Evolutionary conservation across 176 grass and related monocot species (phyloP).

Genomic region (Hsuehochloa calcarea): DNA sequence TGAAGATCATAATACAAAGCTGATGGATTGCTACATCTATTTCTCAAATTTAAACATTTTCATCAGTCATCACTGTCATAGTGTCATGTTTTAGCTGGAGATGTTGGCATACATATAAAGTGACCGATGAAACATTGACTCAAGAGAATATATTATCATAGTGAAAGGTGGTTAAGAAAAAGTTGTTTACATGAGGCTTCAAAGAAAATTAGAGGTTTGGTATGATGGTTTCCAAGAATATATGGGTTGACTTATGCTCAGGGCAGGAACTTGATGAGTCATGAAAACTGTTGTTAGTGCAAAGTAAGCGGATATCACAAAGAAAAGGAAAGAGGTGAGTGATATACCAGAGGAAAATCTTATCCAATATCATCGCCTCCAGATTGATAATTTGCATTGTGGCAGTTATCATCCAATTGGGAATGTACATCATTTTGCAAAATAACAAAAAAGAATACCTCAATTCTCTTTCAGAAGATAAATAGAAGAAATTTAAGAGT

Average conservation of each 20-base stretch:
- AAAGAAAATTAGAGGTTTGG: neutral
- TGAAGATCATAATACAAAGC: neutral
- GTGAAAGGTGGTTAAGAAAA: slow-evolving; percentile 9
- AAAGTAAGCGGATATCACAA: neutral
- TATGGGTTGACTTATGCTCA: neutral
- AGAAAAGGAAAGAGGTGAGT: neutral
- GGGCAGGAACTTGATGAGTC: neutral
- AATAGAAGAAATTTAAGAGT: neutral
- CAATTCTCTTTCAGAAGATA: neutral
- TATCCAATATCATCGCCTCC: neutral
- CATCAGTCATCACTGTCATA: neutral
- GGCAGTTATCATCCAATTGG: neutral
- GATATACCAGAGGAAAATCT: neutral
- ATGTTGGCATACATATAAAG: neutral
- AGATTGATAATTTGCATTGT: neutral
- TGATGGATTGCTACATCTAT: neutral
- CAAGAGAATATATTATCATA: neutral
- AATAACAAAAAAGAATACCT: neutral
- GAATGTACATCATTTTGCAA: neutral
- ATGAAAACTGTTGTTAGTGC: neutral
- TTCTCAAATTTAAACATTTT: neutral
- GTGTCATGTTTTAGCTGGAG: slow-evolving; percentile 2
- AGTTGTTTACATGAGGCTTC: neutral
- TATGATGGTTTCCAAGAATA: neutral
- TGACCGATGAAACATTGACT: neutral